Base-by-base conservation (phyloP, 2,329 filamentous ascomycete genomes). In the Diaporthe sp. region DNA sequence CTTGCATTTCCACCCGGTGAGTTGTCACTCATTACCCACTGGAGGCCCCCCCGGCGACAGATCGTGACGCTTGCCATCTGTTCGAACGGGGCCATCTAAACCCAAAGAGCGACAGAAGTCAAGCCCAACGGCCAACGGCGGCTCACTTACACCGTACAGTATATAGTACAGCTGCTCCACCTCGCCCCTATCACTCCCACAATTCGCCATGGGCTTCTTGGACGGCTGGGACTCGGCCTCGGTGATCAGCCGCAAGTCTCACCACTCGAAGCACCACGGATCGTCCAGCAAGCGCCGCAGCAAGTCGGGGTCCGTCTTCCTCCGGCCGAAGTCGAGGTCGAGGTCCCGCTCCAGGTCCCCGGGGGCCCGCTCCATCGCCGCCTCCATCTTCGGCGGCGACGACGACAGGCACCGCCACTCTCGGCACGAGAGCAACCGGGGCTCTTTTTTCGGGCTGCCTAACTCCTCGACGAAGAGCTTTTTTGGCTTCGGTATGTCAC, bases 401-500 rank as follows among this genome's bases (percentile, higher is more conserved):
- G 81, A 78, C 58, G 79, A 85, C 76, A 79, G 81, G 79, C 74
- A 73, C 39, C 75, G 70, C 58, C 65, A 68, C 72, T 70, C 75
- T 44, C 74, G 74, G 12, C 81, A 86, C 80, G 87, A 85, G 79
- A 80, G 83, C 58, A 86, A 84, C n/a, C 81, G 84, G 37, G 82
- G 84, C 44, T 87, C 86, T 71, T 87, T 90, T 80, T 89, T 88
- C 77, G 84, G 87, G 58, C 79, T 87, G 61, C 86, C 86, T 73
- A 86, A 87, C 76, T 80, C 80, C 74, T 86, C 84, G 77, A 84
- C 86, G 58, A 84, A 85, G 70, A 86, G 84, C 78, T 85, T 89
- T 81, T 89, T 89, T 77, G 85, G 85, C 31, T 81, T 81, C 65
- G 84, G 86, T 87, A 82, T 42, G 82, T 81, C 1, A 22, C 37